Evolutionary conservation across 1,284 basidiomycete genomes (phyloP).

Genomic region (Ganoderma lucidum): DNA sequence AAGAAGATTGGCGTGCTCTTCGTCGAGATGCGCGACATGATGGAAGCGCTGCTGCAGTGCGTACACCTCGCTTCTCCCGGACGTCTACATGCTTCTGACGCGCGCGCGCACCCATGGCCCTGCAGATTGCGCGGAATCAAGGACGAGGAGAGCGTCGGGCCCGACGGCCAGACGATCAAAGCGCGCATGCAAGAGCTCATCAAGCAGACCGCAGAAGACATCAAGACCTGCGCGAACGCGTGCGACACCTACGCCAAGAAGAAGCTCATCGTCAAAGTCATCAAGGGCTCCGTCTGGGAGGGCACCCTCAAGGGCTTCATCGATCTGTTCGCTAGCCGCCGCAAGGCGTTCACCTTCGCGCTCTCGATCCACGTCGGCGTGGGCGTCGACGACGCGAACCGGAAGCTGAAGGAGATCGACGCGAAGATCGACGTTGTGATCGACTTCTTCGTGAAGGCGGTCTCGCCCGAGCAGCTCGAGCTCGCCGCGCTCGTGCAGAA

Average conservation of each 20-base stretch:
- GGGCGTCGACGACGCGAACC: slow-evolving; percentile 44
- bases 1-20: slow-evolving; percentile 50
- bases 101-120: accelerated
- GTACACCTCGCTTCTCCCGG: slow-evolving; percentile 24
- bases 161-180: slow-evolving; percentile 35
- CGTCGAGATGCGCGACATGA: slow-evolving; percentile 55
- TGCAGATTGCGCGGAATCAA: slow-evolving; percentile 23
- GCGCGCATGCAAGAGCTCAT: slow-evolving; percentile 35
- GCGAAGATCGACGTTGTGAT: slow-evolving; percentile 31
- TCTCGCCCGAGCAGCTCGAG: slow-evolving; percentile 27
- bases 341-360: slow-evolving; percentile 43
- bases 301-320: slow-evolving; percentile 43
- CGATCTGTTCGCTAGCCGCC: slow-evolving; percentile 43
- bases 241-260: slow-evolving; percentile 46
- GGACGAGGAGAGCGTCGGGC: slow-evolving; percentile 32
- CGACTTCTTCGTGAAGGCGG: slow-evolving; percentile 24
- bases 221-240: slow-evolving; percentile 41
- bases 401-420: slow-evolving; percentile 42
- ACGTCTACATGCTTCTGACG: background rate
- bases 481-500: slow-evolving; percentile 30
- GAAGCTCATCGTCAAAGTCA: slow-evolving; percentile 44
- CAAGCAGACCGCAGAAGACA: slow-evolving; percentile 39
- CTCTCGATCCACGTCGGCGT: slow-evolving; percentile 45
- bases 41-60: slow-evolving; percentile 51
- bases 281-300: slow-evolving; percentile 50